phyloP scores from a whole-genome alignment of 768 basidiomycete genomes.

The Punctularia strigosozonata region DNA sequence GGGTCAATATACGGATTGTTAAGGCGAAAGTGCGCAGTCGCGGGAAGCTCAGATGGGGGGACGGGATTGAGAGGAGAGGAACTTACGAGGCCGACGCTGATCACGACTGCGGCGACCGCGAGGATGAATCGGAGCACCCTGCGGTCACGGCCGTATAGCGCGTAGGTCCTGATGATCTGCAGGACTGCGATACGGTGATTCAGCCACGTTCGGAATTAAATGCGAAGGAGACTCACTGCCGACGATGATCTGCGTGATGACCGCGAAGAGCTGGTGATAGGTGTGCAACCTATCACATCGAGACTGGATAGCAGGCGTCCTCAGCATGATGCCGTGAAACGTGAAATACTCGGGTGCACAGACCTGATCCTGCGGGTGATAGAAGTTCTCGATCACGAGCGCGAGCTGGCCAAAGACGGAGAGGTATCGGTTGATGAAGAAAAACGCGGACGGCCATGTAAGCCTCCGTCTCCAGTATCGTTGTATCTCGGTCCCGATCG shows the following conservation, averaged over 20 bases:
- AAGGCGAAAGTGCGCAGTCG: no score
- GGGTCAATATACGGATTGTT: no score
- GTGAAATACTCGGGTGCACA: no score
- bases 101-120: conserved; percentile 12
- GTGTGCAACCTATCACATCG: conserved; percentile 10
- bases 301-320: neutral
- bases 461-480: conserved; percentile 28
- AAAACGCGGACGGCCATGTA: conserved; percentile 23
- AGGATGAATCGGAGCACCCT: conserved; percentile 18
- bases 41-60: no score
- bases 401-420: conserved; percentile 26
- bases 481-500: conserved; percentile 28
- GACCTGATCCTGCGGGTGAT: no score
- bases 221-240: conserved; percentile 13
- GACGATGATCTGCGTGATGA: conserved; percentile 21
- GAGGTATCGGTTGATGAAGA: conserved; percentile 31
- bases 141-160: conserved; percentile 26
- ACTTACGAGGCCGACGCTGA: conserved; percentile 19
- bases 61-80: no score
- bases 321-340: no score
- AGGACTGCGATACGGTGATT: conserved; percentile 5
- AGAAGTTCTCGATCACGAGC: conserved; percentile 23
- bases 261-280: conserved; percentile 24
- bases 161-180: conserved; percentile 31
- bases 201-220: neutral